These are phyloP conservation scores for Artemisia princeps DNA, from an alignment of 140 eudicot species.

Conservation along the genomic window DNA sequence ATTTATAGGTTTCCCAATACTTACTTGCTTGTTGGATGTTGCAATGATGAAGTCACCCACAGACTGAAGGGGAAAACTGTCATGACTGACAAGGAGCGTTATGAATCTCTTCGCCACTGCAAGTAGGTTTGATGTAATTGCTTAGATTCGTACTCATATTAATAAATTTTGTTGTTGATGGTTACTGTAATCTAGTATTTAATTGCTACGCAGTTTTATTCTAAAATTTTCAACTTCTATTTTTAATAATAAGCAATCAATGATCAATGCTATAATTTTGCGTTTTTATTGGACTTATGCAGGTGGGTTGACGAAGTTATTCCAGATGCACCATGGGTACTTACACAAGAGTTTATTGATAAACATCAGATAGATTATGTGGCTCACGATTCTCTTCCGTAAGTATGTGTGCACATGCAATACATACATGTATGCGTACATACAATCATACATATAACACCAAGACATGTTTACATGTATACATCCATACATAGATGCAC, in stretches of 20 bases:
- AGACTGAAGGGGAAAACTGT: conserved; percentile 81
- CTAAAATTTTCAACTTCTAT: not conserved
- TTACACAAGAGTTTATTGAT: conserved; percentile 78
- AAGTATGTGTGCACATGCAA: conserved; percentile 25
- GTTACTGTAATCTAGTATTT: too few relatives aligned
- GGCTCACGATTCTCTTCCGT: conserved; percentile 99
- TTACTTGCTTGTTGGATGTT: conserved; percentile 82
- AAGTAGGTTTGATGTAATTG: conserved; percentile 40
- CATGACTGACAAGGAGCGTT: conserved; percentile 82
- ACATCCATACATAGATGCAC: not conserved
- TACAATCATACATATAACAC: not conserved
- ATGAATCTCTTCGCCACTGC: conserved; percentile 97
- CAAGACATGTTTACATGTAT: not conserved
- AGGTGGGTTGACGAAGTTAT: conserved; percentile 99
- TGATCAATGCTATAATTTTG: not conserved
- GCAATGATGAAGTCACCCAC: conserved; percentile 82
- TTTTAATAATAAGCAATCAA: not conserved
- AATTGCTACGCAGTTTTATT: too few relatives aligned
- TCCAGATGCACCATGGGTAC: conserved; percentile 99
- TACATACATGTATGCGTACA: not conserved
- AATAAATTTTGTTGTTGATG: not conserved
- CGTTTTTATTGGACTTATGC: conserved; percentile 15
- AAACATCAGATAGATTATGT: conserved; percentile 76
- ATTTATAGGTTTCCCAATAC: conserved; percentile 63
- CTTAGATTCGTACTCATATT: conserved; percentile 4